phyloP scores from a whole-genome alignment of 306 rosid species.

The Lotus japonicus region DNA sequence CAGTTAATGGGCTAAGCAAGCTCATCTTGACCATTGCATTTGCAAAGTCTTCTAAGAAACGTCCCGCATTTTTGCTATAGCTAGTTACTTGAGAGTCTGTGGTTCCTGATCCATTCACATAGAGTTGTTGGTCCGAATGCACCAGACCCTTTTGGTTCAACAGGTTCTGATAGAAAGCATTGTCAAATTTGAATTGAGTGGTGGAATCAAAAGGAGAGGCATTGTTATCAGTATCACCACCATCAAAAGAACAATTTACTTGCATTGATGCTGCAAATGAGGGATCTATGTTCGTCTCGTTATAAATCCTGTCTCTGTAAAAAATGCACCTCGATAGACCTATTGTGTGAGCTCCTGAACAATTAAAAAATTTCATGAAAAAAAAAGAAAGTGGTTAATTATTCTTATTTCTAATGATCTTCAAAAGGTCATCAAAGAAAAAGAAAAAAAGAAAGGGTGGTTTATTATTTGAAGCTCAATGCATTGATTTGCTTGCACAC shows the following conservation, averaged over 20 bases:
- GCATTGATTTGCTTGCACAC: too few species aligned
- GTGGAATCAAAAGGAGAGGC: not conserved
- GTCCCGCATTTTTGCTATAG: slow-evolving; percentile 6
- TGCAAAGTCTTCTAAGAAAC: slow-evolving; percentile 36
- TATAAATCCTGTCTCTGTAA: slow-evolving; percentile 26
- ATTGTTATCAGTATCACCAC: slow-evolving; percentile 5
- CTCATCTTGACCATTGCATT: slow-evolving; percentile 38
- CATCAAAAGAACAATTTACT: slow-evolving; percentile 23
- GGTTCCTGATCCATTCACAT: not conserved
- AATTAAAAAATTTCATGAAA: not conserved
- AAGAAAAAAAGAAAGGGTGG: too few species aligned
- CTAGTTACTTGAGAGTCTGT: slow-evolving; percentile 22
- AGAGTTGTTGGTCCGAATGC: slow-evolving; percentile 40
- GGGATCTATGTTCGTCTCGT: slow-evolving; percentile 33
- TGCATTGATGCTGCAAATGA: slow-evolving; percentile 2
- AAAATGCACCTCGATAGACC: slow-evolving; percentile 22
- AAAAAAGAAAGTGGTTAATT: not conserved
- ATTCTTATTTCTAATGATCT: too few species aligned
- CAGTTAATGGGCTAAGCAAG: slow-evolving; percentile 16
- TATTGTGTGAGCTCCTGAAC: slow-evolving; percentile 35
- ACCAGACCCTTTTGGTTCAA: not conserved
- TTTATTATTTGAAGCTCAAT: too few species aligned
- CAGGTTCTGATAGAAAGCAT: slow-evolving; percentile 26
- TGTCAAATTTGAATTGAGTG: not conserved
- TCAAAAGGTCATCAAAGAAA: too few species aligned